Base-by-base conservation (phyloP, 768 basidiomycete genomes). In the Pisolithus microcarpus region DNA sequence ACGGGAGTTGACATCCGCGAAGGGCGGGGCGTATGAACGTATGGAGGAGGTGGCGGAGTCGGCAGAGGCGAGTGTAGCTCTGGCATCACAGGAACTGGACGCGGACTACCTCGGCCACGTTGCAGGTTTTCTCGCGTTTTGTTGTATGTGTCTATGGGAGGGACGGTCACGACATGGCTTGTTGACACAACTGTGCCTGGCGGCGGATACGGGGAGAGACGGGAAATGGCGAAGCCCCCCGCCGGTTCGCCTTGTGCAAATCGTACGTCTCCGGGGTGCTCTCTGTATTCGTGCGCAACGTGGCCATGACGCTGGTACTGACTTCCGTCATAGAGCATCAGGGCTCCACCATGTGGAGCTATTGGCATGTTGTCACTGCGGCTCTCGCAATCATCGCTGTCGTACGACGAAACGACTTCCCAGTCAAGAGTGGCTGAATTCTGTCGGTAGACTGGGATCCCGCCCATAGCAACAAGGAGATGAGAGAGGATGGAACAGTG, bases 381-480 rank as follows among this genome's bases (percentile, higher is more conserved):
- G 28, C 57, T 65, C 42, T 54, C 57, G 52, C 64, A 58, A 50
- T 61, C 64, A 53, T 65, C 63, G 49, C 64, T 65, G 40, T 58
- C 53, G 48, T 65, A 65, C 23, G 60, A 54, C 30, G 63, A 65
- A 18, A 61, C 63, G 45, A 65, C 51, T 49, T 65, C 63, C 63
- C 63, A 65, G 52, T 65, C 63, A 24, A 59, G 54, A 42, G 57
- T 50, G 34, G 48, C 18, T 37, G 46, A 23, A 34, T 65, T 65
- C 43, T 65, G 64, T 36, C 63, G 59, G 39, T 52, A 65, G 18
- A 65, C 24, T 19, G 63, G 63, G 21, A 65, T 64, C 11, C 43
- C 16, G 43, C 26, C 40, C 38, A 42, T 42, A 16, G 28, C 24
- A 51, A n/a, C 61, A 65, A 61, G 38, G 19, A 23, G 9, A 7